A percentile compares a stretch with the other conserved stretches of the same genome.
Evolutionary conservation across 2,329 filamentous ascomycete species (phyloP).

Genomic region (Phaeoacremonium minimum): DNA sequence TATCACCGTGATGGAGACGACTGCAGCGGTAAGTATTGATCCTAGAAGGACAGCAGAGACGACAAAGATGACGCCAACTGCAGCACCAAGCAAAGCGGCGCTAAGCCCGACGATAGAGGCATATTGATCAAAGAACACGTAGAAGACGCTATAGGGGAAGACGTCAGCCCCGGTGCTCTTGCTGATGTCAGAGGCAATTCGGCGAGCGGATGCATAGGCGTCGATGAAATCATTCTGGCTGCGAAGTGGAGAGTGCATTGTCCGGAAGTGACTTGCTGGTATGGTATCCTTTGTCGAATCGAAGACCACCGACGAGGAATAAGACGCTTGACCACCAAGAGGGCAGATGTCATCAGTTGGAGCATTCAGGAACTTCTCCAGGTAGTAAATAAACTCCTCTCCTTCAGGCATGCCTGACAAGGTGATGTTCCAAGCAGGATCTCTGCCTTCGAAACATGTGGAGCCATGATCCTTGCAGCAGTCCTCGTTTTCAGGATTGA

Average conservation of each 20-base stretch:
- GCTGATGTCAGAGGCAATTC: slow-evolving; percentile 76
- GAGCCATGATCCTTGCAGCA: slow-evolving; percentile 68
- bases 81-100: slow-evolving; percentile 73
- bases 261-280: slow-evolving; percentile 85
- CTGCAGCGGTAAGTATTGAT: slow-evolving; percentile 72
- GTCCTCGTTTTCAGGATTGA: slow-evolving; percentile 78
- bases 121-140: slow-evolving; percentile 99
- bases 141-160: slow-evolving; percentile 96
- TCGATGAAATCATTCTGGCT: slow-evolving; percentile 91
- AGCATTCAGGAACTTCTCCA: slow-evolving; percentile 75
- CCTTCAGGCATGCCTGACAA: slow-evolving; percentile 89
- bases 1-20: slow-evolving; percentile 80
- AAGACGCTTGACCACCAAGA: slow-evolving; percentile 82
- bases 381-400: slow-evolving; percentile 83
- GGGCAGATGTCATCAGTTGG: slow-evolving; percentile 83
- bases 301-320: slow-evolving; percentile 78
- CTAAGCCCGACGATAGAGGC: slow-evolving; percentile 78
- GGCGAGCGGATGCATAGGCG: slow-evolving; percentile 82
- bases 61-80: slow-evolving; percentile 78
- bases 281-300: slow-evolving; percentile 64
- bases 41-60: slow-evolving; percentile 79
- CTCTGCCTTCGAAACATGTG: slow-evolving; percentile 73
- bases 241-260: slow-evolving; percentile 79
- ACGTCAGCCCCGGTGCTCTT: slow-evolving; percentile 71
- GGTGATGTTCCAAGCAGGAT: slow-evolving; percentile 84